These are phyloP conservation scores for Aspergillus ostianus DNA, from an alignment of 495 filamentous ascomycete genomes.

Conservation along the genomic window DNA sequence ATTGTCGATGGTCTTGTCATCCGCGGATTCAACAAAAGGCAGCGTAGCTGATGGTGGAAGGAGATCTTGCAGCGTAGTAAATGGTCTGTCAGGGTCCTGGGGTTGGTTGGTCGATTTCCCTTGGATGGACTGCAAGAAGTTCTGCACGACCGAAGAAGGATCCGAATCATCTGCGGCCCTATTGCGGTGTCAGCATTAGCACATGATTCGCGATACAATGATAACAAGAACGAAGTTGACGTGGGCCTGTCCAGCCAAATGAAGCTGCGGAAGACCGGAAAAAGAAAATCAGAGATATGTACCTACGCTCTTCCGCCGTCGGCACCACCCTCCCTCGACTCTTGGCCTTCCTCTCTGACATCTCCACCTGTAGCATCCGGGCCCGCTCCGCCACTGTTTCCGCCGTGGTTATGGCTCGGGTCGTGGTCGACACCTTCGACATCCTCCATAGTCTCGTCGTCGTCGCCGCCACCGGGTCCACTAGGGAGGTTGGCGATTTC, in stretches of 20 bases:
- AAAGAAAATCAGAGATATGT: constrained; percentile 43
- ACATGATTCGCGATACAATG: constrained; percentile 15
- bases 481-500: constrained; percentile 67
- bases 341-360: constrained; percentile 83
- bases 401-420: constrained; percentile 52
- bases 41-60: constrained; percentile 74
- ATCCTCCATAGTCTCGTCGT: constrained; percentile 84
- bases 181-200: neutral
- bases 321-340: constrained; percentile 83
- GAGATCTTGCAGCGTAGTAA: constrained; percentile 84
- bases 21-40: constrained; percentile 67
- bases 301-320: constrained; percentile 99
- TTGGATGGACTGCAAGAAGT: constrained; percentile 82
- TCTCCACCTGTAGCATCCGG: constrained; percentile 85
- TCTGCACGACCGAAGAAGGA: constrained; percentile 68
- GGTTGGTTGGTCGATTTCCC: constrained; percentile 46
- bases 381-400: constrained; percentile 75
- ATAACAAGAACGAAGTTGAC: constrained; percentile 1
- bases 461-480: constrained; percentile 51
- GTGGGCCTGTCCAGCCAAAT: constrained; percentile 6
- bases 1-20: constrained; percentile 63
- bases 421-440: constrained; percentile 63
- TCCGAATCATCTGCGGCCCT: constrained; percentile 51
- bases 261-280: constrained; percentile 5
- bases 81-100: constrained; percentile 58